A percentile compares a stretch with the other conserved stretches of the same genome.
Evolutionary conservation across 345 rosid species (phyloP).

Genomic region (Syzygium aromaticum): DNA sequence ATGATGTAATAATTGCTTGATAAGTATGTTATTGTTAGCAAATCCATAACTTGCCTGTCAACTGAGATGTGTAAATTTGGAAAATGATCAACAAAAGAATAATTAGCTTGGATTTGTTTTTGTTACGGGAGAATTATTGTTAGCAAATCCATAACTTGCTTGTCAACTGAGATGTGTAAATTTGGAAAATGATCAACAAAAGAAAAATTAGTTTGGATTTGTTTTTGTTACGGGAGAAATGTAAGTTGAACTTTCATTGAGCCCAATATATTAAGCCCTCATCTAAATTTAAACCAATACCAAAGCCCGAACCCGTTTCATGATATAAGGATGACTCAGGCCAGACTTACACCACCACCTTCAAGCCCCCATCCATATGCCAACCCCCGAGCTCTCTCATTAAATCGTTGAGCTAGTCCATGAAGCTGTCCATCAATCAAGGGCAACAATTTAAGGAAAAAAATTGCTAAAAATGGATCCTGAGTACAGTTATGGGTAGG

Average conservation of each 20-base stretch:
- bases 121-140: no score
- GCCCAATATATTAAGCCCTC: neutral
- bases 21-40: neutral
- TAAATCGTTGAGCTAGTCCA: neutral
- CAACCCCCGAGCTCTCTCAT: neutral
- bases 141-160: neutral
- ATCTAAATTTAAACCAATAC: neutral
- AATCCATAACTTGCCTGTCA: neutral
- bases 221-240: no score
- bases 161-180: neutral
- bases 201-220: neutral
- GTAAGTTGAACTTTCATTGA: neutral
- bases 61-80: neutral
- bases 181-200: neutral
- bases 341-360: neutral
- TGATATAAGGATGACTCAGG: neutral
- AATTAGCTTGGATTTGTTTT: neutral
- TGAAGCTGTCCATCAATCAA: neutral
- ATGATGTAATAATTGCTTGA: neutral
- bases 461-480: neutral
- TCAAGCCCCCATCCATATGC: neutral
- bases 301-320: neutral
- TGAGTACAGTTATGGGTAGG: neutral
- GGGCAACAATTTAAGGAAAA: neutral
- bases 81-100: neutral